These are phyloP conservation scores for Ulmus americana DNA, from an alignment of 331 rosid genomes.

Conservation along the genomic window DNA sequence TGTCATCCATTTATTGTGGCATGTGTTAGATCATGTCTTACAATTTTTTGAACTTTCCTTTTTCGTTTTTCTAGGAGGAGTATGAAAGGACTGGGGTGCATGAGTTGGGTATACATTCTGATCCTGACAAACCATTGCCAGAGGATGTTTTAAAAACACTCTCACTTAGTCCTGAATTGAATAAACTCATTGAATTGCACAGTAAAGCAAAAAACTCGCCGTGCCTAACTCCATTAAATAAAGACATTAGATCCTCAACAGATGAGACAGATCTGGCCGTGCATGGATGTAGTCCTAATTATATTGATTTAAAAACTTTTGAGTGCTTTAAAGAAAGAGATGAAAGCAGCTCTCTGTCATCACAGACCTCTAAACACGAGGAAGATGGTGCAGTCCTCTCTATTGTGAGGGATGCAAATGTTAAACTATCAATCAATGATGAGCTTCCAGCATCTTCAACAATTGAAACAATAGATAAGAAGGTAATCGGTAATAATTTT, in stretches of 20 bases:
- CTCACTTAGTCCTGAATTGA: constrained; percentile 47
- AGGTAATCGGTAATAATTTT: constrained; percentile 38
- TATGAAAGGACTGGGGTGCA: constrained; percentile 54
- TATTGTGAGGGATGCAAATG: constrained; percentile 30
- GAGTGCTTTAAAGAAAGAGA: constrained; percentile 40
- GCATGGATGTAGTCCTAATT: constrained; percentile 24
- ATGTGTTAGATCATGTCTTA: neutral
- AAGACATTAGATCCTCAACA: constrained; percentile 34
- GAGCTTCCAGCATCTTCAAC: constrained; percentile 39
- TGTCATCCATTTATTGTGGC: constrained; percentile 20
- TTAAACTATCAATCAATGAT: constrained; percentile 29
- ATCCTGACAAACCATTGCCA: constrained; percentile 59
- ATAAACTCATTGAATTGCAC: constrained; percentile 41
- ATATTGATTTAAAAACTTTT: constrained; percentile 22
- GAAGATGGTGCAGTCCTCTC: constrained; percentile 27
- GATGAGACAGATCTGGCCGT: constrained; percentile 24
- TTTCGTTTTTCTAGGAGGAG: constrained; percentile 52
- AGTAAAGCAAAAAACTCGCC: constrained; percentile 35
- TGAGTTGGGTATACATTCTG: constrained; percentile 43
- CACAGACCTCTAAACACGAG: constrained; percentile 37
- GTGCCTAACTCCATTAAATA: constrained; percentile 35
- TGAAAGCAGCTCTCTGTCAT: constrained; percentile 43
- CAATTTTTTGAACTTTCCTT: constrained; percentile 10
- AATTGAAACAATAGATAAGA: constrained; percentile 25
- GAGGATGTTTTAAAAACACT: constrained; percentile 59